Evolutionary conservation across 2,329 filamentous ascomycete genomes (phyloP).

Genomic region (Dactylella cylindrospora): DNA sequence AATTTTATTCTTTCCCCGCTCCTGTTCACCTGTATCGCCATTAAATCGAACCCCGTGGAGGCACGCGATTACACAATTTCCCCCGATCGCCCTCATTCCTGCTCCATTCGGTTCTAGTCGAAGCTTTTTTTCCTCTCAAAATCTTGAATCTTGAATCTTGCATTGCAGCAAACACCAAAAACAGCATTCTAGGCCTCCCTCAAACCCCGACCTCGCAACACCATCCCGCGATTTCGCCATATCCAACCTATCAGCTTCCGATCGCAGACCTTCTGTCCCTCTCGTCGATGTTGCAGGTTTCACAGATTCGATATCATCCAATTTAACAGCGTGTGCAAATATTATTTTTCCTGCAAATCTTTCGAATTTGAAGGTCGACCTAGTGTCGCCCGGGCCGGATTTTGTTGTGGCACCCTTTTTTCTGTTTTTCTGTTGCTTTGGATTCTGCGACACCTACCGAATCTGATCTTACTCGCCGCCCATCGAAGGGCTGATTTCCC

Average conservation of each 20-base stretch:
- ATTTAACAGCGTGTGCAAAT: not conserved
- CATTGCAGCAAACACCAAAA: not conserved
- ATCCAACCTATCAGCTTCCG: constrained; percentile 17
- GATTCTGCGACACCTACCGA: constrained; percentile 31
- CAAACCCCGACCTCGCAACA: constrained; percentile 20
- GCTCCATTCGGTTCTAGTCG: too few species aligned
- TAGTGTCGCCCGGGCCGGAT: constrained; percentile 1
- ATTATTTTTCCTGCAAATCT: not conserved
- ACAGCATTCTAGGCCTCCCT: not conserved
- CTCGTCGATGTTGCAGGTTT: too few species aligned
- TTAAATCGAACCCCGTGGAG: too few species aligned
- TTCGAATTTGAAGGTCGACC: constrained; percentile 7
- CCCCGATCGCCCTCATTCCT: too few species aligned
- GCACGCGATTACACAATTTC: too few species aligned
- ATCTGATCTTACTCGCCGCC: constrained; percentile 18
- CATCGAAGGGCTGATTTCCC: too few species aligned
- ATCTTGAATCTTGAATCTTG: constrained; percentile 6
- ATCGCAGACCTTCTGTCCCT: too few species aligned
- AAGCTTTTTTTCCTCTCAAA: not conserved
- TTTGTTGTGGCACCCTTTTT: not conserved
- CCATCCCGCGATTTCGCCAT: constrained; percentile 29
- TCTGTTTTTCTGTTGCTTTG: constrained; percentile 8
- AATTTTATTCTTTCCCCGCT: too few species aligned
- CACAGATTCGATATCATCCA: too few species aligned
- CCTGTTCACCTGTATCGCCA: too few species aligned